A percentile compares a stretch with the other conserved stretches of the same genome.
phyloP scores from a whole-genome alignment of 345 rosid genomes.

The Erodium maritimum region DNA sequence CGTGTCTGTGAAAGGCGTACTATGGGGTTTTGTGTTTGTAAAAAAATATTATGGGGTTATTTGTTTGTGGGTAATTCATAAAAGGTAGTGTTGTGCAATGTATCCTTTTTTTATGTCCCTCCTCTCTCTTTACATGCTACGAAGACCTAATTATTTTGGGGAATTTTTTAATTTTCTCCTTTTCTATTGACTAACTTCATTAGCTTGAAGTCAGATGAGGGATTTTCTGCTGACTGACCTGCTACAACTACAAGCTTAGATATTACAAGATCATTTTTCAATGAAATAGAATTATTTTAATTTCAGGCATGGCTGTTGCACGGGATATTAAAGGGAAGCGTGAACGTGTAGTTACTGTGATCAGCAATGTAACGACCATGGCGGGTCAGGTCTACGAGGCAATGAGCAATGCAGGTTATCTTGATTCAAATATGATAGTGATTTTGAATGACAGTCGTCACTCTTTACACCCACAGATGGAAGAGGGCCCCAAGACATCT shows the following conservation, averaged over 20 bases:
- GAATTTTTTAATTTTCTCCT: background rate
- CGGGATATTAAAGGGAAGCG: conserved; percentile 84
- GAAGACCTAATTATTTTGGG: too few species aligned
- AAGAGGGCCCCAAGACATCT: conserved; percentile 64
- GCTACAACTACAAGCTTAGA: background rate
- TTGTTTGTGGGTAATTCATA: too few species aligned
- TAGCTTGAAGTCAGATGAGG: conserved; percentile 3
- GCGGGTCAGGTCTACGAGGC: conserved; percentile 96
- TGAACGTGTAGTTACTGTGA: conserved; percentile 61
- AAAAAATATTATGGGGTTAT: too few species aligned
- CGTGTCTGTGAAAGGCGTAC: too few species aligned
- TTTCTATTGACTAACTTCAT: background rate
- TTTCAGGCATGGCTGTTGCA: conserved; percentile 74
- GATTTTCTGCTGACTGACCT: background rate
- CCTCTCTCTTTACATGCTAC: background rate
- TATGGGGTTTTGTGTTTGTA: too few species aligned
- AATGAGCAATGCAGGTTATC: conserved; percentile 88
- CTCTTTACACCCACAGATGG: conserved; percentile 60
- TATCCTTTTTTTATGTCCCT: background rate
- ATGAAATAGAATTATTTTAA: conserved; percentile 1
- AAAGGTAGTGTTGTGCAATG: too few species aligned
- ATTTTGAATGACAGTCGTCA: conserved; percentile 79
- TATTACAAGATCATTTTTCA: background rate
- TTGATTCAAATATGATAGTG: conserved; percentile 82
- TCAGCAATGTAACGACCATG: conserved; percentile 67